phyloP scores from a whole-genome alignment of 306 rosid species.

The Prunus kanzakura region DNA sequence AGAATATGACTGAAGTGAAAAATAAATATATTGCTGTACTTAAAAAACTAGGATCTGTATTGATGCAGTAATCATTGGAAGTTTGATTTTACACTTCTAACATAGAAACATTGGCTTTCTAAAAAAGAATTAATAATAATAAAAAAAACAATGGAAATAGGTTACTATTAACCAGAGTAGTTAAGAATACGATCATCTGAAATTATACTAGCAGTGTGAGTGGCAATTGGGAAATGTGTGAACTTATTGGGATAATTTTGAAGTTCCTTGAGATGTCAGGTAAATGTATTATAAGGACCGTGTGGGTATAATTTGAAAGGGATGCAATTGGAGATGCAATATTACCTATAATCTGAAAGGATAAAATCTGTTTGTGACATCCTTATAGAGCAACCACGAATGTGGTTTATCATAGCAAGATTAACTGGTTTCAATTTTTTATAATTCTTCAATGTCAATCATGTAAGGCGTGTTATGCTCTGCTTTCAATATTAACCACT shows the following conservation, averaged over 20 bases:
- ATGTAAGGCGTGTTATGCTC: background rate
- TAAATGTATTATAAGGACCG: background rate
- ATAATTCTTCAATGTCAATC: background rate
- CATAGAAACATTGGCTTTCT: too few species aligned
- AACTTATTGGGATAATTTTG: background rate
- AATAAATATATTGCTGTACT: too few species aligned
- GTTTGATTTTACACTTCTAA: too few species aligned
- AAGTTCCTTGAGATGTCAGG: background rate
- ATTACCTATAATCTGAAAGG: background rate
- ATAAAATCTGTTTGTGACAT: background rate
- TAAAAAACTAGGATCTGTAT: too few species aligned
- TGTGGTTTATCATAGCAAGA: background rate
- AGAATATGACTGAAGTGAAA: too few species aligned
- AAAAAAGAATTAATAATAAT: too few species aligned
- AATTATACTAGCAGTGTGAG: too few species aligned
- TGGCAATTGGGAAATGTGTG: too few species aligned
- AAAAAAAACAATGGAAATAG: too few species aligned
- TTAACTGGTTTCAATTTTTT: background rate
- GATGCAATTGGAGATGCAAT: background rate
- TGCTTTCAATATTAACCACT: constrained; percentile 17
- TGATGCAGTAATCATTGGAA: too few species aligned
- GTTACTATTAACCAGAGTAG: too few species aligned
- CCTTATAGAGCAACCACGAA: background rate
- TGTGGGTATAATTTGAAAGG: background rate
- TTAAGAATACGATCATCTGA: too few species aligned